phyloP scores from a whole-genome alignment of 2,329 filamentous ascomycete genomes.

The Claviceps paspali region DNA sequence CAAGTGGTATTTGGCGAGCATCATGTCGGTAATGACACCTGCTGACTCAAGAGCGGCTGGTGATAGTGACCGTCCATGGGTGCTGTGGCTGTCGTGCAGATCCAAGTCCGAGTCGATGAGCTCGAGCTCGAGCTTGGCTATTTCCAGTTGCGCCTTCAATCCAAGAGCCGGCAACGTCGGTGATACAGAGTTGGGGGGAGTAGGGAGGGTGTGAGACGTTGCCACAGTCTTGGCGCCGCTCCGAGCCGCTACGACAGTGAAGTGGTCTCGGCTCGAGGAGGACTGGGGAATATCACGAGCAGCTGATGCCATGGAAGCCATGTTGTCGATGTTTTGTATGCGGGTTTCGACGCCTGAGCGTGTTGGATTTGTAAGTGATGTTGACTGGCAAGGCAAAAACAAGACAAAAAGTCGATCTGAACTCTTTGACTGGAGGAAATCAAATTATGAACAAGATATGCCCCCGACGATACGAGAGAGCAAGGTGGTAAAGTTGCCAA shows the following conservation, averaged over 20 bases:
- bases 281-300: constrained; percentile 52
- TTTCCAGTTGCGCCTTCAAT: constrained; percentile 52
- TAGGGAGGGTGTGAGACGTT: constrained; percentile 55
- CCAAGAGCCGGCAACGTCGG: constrained; percentile 72
- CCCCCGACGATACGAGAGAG: too few relatives aligned
- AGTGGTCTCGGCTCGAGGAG: constrained; percentile 51
- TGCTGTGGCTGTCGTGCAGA: constrained; percentile 44
- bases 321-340: constrained; percentile 25
- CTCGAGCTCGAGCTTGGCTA: constrained; percentile 44
- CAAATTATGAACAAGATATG: too few relatives aligned
- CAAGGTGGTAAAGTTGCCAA: too few relatives aligned
- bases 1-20: constrained; percentile 81
- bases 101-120: constrained; percentile 77
- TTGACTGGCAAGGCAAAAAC: not conserved
- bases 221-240: constrained; percentile 45
- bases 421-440: too few relatives aligned
- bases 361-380: constrained; percentile 21
- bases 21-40: constrained; percentile 67
- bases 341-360: constrained; percentile 28
- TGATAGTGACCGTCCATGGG: constrained; percentile 24
- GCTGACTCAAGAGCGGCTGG: constrained; percentile 49
- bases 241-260: constrained; percentile 55
- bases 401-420: too few relatives aligned
- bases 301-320: constrained; percentile 52
- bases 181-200: constrained; percentile 90